Evolutionary conservation across 768 basidiomycete species (phyloP), one percentile per base, ranked within the genome.

Genomic region (Russula dissimulans): DNA sequence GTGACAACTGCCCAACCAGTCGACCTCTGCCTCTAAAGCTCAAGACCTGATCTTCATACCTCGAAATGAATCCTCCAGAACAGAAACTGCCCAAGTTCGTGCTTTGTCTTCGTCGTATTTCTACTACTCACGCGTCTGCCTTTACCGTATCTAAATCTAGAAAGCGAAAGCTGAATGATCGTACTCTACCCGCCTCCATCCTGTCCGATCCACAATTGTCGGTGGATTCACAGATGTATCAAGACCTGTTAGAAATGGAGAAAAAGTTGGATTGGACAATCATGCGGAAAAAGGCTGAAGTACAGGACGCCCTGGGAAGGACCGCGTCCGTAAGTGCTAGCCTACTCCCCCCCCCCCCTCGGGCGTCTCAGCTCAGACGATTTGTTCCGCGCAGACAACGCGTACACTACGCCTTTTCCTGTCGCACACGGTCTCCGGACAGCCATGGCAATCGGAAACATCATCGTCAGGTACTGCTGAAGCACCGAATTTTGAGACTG

Each of bases 251-350:
- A 31, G 86, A 89, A 65, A 91, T 91, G 84, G 94, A 97, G 70
- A 81, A 89, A 59, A 90, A 87, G 70, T 76, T 97, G 15, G 94
- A 97, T 72, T 97, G 95, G 95, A 95, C 92, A 4, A 87, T 95
- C 78, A 85, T 84, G 69, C 79, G 95, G 70, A 95, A 95, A 73
- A 84, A 81, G 66, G 87, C 87, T 10, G 94, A 97, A 70, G 85
- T 97, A 36, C 89, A 93, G 69, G 94, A 97, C 69, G 84, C 91
- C n/a, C 69, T 95, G 48, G 80, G 81, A 22, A 80, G 86, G 59
- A 84, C 81, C 38, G 83, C 87, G 18, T 82, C 84, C 5, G 93
- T 91, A 63, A 62, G 78, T 72, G 4, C 32, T 3, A 36, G 31
- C 39, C 7, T 31, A 18, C n/a, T 49, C 9, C 31, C 17, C 29